Conservation (phyloP, 306 rosid genomes). For the Dryas drummondii region DNA sequence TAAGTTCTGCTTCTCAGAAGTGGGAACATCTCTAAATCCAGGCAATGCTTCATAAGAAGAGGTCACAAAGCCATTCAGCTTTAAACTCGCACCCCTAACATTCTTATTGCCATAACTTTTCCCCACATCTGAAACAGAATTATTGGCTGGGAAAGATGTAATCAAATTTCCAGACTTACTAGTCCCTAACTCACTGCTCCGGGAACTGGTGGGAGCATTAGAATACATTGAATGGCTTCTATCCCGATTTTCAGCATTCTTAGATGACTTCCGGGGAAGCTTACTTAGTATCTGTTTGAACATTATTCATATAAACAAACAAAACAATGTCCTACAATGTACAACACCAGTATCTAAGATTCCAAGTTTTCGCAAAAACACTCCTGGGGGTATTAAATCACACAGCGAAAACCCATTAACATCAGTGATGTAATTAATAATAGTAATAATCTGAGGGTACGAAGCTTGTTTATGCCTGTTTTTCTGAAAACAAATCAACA, state of each 20-base stretch:
- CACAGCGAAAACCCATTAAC: background rate
- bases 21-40: conserved; percentile 60
- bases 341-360: conserved; percentile 10
- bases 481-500: conserved; percentile 9
- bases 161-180: conserved; percentile 41
- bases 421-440: too few species aligned
- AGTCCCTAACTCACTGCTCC: conserved; percentile 43
- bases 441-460: background rate
- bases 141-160: conserved; percentile 33
- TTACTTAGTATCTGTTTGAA: conserved; percentile 57
- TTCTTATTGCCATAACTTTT: conserved; percentile 44
- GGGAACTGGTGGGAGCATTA: conserved; percentile 35
- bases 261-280: conserved; percentile 61
- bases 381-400: background rate
- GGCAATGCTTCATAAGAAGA: conserved; percentile 67
- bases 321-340: conserved; percentile 15
- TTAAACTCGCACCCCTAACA: conserved; percentile 33
- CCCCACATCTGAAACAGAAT: conserved; percentile 37
- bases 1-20: conserved; percentile 64
- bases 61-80: conserved; percentile 46
- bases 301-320: conserved; percentile 46
- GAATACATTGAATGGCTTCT: conserved; percentile 39
- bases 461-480: background rate
- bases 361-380: background rate
- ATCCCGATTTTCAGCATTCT: conserved; percentile 51